Conservation (phyloP, 805 yeast genomes). For the Wickerhamomyces bisporus region DNA sequence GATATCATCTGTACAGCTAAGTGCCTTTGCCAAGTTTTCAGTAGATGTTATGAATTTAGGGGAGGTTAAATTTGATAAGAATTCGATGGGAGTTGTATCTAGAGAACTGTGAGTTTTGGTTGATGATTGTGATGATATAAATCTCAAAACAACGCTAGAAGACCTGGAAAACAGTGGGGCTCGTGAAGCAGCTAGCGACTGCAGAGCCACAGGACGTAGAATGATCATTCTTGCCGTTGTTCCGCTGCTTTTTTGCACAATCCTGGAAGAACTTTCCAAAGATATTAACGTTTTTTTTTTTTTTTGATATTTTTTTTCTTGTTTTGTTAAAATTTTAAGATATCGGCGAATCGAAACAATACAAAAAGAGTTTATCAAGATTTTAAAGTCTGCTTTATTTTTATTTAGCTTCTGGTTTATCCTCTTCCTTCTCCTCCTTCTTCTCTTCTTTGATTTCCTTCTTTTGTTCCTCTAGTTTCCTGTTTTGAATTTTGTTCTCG, state of each 20-base stretch:
- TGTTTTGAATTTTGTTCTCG: conserved; percentile 89
- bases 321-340: not conserved
- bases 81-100: conserved; percentile 33
- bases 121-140: not conserved
- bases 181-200: not conserved
- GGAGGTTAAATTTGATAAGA: conserved; percentile 28
- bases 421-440: conserved; percentile 4
- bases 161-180: not conserved
- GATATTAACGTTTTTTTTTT: not conserved
- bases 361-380: no score
- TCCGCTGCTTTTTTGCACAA: not conserved
- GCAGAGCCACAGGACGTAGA: not conserved
- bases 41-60: conserved; percentile 8
- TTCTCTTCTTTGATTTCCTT: conserved; percentile 6
- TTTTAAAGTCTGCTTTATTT: no score
- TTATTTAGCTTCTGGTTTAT: not conserved
- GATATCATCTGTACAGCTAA: conserved; percentile 31
- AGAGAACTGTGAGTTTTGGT: conserved; percentile 8
- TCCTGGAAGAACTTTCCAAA: no score
- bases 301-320: conserved; percentile 1
- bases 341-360: not conserved
- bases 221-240: not conserved
- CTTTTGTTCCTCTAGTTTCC: conserved; percentile 32
- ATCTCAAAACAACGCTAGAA: not conserved
- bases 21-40: conserved; percentile 21